Evolutionary conservation across 768 basidiomycete species (phyloP).

Genomic region (Mrakia gelida): DNA sequence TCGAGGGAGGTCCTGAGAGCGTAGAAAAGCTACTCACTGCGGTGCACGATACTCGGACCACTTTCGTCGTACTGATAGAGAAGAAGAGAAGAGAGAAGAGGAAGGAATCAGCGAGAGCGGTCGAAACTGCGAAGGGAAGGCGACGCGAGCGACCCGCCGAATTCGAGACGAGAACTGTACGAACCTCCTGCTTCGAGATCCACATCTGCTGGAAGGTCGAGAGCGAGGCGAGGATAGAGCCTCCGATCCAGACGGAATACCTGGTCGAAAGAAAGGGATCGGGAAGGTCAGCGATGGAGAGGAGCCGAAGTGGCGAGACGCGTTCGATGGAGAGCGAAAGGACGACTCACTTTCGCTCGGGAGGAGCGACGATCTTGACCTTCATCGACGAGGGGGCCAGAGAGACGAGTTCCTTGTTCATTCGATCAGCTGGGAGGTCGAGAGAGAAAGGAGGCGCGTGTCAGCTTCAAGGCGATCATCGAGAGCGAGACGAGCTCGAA

Average conservation of each 20-base stretch:
- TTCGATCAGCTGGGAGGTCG: constrained; percentile 62
- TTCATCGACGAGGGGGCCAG: constrained; percentile 86
- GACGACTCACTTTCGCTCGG: constrained; percentile 60
- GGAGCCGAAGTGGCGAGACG: too few species aligned
- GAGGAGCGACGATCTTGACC: constrained; percentile 90
- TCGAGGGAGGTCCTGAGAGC: background rate
- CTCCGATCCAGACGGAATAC: constrained; percentile 86
- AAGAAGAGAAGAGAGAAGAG: constrained; percentile 1
- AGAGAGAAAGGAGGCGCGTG: constrained; percentile 8
- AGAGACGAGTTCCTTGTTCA: constrained; percentile 87
- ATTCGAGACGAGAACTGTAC: background rate
- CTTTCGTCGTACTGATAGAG: constrained; percentile 33
- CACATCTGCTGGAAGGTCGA: constrained; percentile 96
- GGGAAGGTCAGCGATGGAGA: constrained; percentile 7
- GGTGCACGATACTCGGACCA: constrained; percentile 46
- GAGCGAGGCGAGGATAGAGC: constrained; percentile 63
- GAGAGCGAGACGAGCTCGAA: background rate
- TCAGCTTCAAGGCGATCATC: background rate
- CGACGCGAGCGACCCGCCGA: background rate
- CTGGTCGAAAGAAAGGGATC: background rate
- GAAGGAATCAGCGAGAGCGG: background rate
- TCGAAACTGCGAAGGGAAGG: too few species aligned
- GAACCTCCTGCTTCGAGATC: constrained; percentile 50
- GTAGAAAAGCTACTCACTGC: constrained; percentile 14
- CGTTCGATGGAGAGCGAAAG: too few species aligned